These are phyloP conservation scores for Phellopilus nigrolimitatus DNA, from an alignment of 1,284 basidiomycete species.

Conservation along the genomic window DNA sequence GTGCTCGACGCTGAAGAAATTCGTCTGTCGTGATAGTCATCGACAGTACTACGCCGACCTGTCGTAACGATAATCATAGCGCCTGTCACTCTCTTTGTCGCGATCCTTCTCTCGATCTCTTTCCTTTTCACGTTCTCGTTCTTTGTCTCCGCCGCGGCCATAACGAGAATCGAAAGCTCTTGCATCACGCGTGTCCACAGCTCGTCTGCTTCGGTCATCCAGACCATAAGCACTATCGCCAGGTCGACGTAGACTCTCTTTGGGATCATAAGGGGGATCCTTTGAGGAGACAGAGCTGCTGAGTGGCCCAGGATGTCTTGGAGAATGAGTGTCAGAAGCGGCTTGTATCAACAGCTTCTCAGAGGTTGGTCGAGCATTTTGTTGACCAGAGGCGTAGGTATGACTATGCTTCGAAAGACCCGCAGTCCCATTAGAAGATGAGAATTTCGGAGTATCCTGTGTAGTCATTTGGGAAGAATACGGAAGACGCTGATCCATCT, in stretches of 20 bases:
- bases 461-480: neutral
- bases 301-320: neutral
- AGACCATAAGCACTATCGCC: neutral
- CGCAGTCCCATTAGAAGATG: neutral
- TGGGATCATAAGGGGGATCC: slow-evolving; percentile 19
- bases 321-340: slow-evolving; percentile 1
- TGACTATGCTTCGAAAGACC: slow-evolving; percentile 3
- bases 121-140: slow-evolving; percentile 1
- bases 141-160: slow-evolving; percentile 1
- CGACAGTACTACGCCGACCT: slow-evolving; percentile 3
- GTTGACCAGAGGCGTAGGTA: neutral
- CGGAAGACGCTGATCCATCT: neutral
- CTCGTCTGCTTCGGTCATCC: neutral
- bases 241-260: slow-evolving; percentile 8
- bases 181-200: neutral
- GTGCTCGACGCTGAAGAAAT: neutral
- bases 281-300: slow-evolving; percentile 7
- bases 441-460: neutral
- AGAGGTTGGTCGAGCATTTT: neutral
- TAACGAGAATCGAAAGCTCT: slow-evolving; percentile 4
- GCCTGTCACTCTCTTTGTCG: slow-evolving; percentile 1
- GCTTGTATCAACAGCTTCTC: neutral
- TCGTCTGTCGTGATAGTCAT: neutral
- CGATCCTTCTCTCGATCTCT: slow-evolving; percentile 1
- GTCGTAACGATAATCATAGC: slow-evolving; percentile 10